Percentiles rank a stretch among this genome's conserved stretches.
Evolutionary conservation across 1,284 basidiomycete genomes (phyloP).

Genomic region (Trametes pubescens): DNA sequence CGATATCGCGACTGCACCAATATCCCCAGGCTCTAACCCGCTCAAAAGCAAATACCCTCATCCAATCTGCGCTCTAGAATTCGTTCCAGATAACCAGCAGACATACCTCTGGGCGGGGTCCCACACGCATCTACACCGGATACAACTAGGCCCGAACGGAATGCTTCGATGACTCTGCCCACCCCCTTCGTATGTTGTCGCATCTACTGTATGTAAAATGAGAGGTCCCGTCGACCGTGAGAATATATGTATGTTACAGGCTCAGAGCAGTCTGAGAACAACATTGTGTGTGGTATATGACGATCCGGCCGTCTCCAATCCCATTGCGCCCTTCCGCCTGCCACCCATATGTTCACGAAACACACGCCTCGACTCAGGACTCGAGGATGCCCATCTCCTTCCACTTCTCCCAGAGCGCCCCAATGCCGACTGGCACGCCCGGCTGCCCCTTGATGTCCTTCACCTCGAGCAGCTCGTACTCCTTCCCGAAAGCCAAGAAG

Average conservation of each 20-base stretch:
- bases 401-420: slow-evolving; percentile 91
- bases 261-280: slow-evolving; percentile 22
- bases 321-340: background rate
- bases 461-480: slow-evolving; percentile 92
- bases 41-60: slow-evolving; percentile 11
- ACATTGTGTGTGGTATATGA: slow-evolving; percentile 35
- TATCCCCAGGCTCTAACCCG: slow-evolving; percentile 2
- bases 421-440: slow-evolving; percentile 74
- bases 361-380: slow-evolving; percentile 19
- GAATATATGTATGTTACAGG: slow-evolving; percentile 32
- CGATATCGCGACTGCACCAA: background rate
- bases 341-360: background rate
- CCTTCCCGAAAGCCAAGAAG: slow-evolving; percentile 92
- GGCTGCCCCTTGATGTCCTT: slow-evolving; percentile 86
- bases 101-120: slow-evolving; percentile 30
- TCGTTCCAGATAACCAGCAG: slow-evolving; percentile 22
- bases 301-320: slow-evolving; percentile 37
- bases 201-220: slow-evolving; percentile 5
- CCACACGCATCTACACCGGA: slow-evolving; percentile 21
- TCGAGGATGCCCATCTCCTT: slow-evolving; percentile 82
- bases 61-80: slow-evolving; percentile 32
- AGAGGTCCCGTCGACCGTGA: slow-evolving; percentile 3
- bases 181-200: background rate
- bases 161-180: background rate
- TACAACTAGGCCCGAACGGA: slow-evolving; percentile 25